phyloP scores from a whole-genome alignment of 768 basidiomycete genomes.

The Termitomyces eurrhizus region DNA sequence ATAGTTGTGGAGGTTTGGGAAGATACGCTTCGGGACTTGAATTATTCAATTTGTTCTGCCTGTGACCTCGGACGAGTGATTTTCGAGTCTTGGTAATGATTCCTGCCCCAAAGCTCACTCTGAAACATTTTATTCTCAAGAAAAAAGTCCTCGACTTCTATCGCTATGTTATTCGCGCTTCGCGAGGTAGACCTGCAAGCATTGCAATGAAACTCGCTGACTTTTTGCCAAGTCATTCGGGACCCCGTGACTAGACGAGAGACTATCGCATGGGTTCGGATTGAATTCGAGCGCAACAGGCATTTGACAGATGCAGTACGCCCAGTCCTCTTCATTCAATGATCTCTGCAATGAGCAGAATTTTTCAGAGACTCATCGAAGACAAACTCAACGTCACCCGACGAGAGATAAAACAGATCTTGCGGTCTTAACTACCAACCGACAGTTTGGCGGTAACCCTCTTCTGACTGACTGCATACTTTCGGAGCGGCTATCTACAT shows the following conservation, averaged over 20 bases:
- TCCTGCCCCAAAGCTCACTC: slow-evolving; percentile 32
- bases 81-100: slow-evolving; percentile 9
- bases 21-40: slow-evolving; percentile 36
- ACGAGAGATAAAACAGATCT: slow-evolving; percentile 58
- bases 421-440: slow-evolving; percentile 21
- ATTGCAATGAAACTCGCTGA: slow-evolving; percentile 8
- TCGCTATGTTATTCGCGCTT: slow-evolving; percentile 64
- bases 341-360: background rate
- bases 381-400: slow-evolving; percentile 50
- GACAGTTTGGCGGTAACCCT: background rate
- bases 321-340: slow-evolving; percentile 1
- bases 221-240: slow-evolving; percentile 47
- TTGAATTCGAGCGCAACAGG: slow-evolving; percentile 63
- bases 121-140: slow-evolving; percentile 75
- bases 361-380: slow-evolving; percentile 52
- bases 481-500: background rate
- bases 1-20: slow-evolving; percentile 9
- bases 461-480: no score
- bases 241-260: slow-evolving; percentile 58
- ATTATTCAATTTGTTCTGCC: slow-evolving; percentile 21
- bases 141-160: slow-evolving; percentile 60
- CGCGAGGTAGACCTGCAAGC: slow-evolving; percentile 44
- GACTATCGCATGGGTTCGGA: slow-evolving; percentile 68
- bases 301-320: slow-evolving; percentile 56
- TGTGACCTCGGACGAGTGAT: background rate